phyloP scores from a whole-genome alignment of 306 rosid genomes.

The Quillaja saponaria region DNA sequence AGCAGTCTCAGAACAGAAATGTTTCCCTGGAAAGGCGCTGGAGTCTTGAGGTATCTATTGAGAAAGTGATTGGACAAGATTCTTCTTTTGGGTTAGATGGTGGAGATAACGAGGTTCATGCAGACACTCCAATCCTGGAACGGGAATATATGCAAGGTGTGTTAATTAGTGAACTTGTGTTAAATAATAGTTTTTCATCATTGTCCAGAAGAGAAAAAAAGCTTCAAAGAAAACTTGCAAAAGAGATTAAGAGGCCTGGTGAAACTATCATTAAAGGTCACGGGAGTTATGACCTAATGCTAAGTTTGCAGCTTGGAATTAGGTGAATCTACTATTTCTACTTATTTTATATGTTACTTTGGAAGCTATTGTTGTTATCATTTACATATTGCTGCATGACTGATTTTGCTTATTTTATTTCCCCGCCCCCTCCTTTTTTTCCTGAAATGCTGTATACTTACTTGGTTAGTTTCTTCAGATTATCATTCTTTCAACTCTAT shows the following conservation, averaged over 20 bases:
- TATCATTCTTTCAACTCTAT: conserved; percentile 9
- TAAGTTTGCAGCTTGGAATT: conserved; percentile 98
- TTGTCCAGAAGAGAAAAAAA: conserved; percentile 66
- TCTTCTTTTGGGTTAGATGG: conserved; percentile 48
- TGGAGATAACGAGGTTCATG: conserved; percentile 48
- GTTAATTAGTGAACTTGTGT: conserved; percentile 80
- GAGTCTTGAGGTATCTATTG: conserved; percentile 97
- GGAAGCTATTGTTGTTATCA: conserved; percentile 21
- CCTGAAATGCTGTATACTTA: too few species aligned
- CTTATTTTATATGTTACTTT: conserved; percentile 12
- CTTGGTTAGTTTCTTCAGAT: too few species aligned
- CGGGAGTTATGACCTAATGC: conserved; percentile 95
- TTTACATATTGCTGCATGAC: conserved; percentile 25
- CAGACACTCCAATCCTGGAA: conserved; percentile 72
- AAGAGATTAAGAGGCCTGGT: conserved; percentile 84
- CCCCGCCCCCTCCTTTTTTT: background rate
- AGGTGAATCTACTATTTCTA: conserved; percentile 52
- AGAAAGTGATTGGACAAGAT: conserved; percentile 74
- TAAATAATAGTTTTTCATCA: conserved; percentile 65
- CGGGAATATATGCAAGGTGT: conserved; percentile 99
- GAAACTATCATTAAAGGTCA: conserved; percentile 96
- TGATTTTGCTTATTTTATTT: background rate
- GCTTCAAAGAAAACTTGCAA: conserved; percentile 69
- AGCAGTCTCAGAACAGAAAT: conserved; percentile 71
- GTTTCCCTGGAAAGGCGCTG: conserved; percentile 94